These are phyloP conservation scores for Botrytis cinerea DNA, from an alignment of 2,329 filamentous ascomycete genomes.

Conservation along the genomic window DNA sequence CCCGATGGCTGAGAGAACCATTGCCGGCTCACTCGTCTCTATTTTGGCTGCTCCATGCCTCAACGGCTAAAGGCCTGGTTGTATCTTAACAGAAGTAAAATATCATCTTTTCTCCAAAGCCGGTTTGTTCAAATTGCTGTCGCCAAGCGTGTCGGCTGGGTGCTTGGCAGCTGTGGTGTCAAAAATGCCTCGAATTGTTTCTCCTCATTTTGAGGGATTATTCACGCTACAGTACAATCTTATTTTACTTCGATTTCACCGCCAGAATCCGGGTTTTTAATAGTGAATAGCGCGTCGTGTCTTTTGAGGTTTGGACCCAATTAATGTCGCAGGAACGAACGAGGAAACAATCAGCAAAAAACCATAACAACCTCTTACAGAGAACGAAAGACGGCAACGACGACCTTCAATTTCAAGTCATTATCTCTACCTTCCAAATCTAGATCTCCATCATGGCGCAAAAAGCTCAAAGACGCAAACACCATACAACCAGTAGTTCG, in stretches of 20 bases:
- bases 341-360: not conserved
- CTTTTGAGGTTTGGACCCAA: not conserved
- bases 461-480: not conserved
- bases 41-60: not conserved
- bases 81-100: not conserved
- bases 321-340: slow-evolving; percentile 15
- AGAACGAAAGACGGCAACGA: not conserved
- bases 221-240: not conserved
- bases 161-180: slow-evolving; percentile 24
- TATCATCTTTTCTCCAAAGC: not conserved
- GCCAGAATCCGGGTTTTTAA: not conserved
- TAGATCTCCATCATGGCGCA: slow-evolving; percentile 10
- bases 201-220: not conserved
- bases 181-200: not conserved
- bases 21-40: not conserved
- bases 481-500: not conserved
- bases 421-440: not conserved
- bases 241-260: not conserved
- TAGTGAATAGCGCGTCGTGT: not conserved
- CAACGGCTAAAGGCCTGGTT: not conserved
- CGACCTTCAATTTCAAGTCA: not conserved
- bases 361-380: not conserved
- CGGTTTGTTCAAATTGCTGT: slow-evolving; percentile 1
- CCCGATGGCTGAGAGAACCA: not conserved
- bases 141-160: slow-evolving; percentile 20